A percentile compares a stretch with the other conserved stretches of the same genome.
Conservation (phyloP, 2,329 filamentous ascomycete species). For the Purpureocillium lavendulum region DNA sequence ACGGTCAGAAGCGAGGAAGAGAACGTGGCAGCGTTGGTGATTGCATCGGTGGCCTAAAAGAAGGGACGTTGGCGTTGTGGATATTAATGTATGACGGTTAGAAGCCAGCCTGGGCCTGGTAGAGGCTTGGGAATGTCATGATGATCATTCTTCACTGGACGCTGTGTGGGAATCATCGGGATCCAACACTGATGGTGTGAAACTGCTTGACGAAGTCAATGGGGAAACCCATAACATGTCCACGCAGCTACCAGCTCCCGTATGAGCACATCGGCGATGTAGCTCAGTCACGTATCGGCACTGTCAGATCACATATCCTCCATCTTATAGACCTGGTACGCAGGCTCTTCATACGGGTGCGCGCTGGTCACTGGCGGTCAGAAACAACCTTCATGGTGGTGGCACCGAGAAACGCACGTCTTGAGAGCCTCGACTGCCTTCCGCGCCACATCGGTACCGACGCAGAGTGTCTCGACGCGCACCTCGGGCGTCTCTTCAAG, state of each 20-base stretch:
- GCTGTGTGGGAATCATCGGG: no score
- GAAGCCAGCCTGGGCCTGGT: constrained; percentile 6
- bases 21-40: constrained; percentile 74
- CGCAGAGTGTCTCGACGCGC: constrained; percentile 53
- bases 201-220: no score
- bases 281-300: not conserved
- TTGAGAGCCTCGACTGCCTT: constrained; percentile 57
- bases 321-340: constrained; percentile 38
- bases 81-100: constrained; percentile 25
- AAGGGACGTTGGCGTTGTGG: constrained; percentile 25
- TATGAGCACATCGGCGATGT: no score
- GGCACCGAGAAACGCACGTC: constrained; percentile 34
- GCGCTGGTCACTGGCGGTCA: constrained; percentile 12
- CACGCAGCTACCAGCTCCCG: no score
- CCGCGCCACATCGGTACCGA: constrained; percentile 47
- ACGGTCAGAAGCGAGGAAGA: constrained; percentile 88
- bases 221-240: no score
- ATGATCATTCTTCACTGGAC: no score
- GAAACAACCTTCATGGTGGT: no score
- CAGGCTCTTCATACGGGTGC: constrained; percentile 45
- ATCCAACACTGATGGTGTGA: no score
- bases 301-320: constrained; percentile 32
- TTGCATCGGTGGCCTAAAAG: constrained; percentile 71
- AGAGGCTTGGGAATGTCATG: no score
- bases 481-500: constrained; percentile 53